These are phyloP conservation scores for Cercospora janseana DNA, from an alignment of 2,329 filamentous ascomycete species.

Conservation along the genomic window DNA sequence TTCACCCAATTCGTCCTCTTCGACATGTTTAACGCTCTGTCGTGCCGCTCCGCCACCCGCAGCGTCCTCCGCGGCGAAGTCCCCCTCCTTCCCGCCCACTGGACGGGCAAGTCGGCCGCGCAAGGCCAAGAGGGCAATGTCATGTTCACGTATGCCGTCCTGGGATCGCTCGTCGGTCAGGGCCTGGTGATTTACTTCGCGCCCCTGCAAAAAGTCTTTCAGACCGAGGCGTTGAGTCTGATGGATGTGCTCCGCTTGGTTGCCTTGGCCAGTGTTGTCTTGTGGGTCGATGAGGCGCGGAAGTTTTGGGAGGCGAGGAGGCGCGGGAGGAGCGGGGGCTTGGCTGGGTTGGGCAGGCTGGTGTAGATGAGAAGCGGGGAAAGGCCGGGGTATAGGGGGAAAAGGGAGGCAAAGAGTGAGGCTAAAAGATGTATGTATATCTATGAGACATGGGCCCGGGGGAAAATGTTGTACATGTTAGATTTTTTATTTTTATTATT, in stretches of 20 bases:
- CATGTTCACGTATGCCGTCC: conserved; percentile 95
- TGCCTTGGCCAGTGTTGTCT: conserved; percentile 79
- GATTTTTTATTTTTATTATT: too few species aligned
- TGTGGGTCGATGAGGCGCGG: conserved; percentile 88
- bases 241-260: conserved; percentile 72
- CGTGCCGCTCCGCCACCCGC: conserved; percentile 88
- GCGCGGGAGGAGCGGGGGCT: conserved; percentile 15
- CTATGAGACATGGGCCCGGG: too few species aligned
- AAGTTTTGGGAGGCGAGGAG: conserved; percentile 67
- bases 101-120: conserved; percentile 9
- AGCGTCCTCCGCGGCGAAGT: conserved; percentile 80
- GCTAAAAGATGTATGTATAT: too few species aligned
- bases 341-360: conserved; percentile 3
- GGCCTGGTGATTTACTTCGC: conserved; percentile 91
- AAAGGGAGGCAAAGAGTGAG: too few species aligned
- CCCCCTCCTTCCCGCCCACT: conserved; percentile 24
- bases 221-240: conserved; percentile 80
- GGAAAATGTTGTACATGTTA: too few species aligned
- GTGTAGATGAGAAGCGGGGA: too few species aligned
- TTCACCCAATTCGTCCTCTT: conserved; percentile 99
- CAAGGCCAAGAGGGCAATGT: conserved; percentile 60
- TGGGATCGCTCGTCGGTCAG: conserved; percentile 80
- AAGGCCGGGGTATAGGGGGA: too few species aligned
- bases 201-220: conserved; percentile 89
- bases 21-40: conserved; percentile 98